These are phyloP conservation scores for Leishmania arabica DNA, from an alignment of 208 protist species.

Conservation along the genomic window DNA sequence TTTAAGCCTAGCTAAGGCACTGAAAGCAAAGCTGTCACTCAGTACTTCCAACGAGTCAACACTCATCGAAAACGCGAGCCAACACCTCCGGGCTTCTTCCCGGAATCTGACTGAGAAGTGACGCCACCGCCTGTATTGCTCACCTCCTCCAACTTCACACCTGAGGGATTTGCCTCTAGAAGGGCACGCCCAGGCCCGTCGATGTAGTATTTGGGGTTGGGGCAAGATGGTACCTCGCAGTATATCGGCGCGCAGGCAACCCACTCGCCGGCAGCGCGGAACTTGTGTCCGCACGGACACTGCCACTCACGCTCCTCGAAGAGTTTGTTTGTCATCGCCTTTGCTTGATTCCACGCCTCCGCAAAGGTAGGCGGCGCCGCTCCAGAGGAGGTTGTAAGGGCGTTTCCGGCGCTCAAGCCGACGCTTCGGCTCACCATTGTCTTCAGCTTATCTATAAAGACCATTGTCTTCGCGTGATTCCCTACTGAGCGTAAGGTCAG, in stretches of 20 bases:
- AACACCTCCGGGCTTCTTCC: slow-evolving; percentile 45
- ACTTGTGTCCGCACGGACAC: slow-evolving; percentile 90
- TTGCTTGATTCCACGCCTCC: slow-evolving; percentile 57
- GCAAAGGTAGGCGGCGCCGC: slow-evolving; percentile 48
- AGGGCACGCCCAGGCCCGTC: slow-evolving; percentile 81
- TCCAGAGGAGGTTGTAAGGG: slow-evolving; percentile 40
- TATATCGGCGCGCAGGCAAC: slow-evolving; percentile 80
- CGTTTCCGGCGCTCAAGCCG: slow-evolving; percentile 50
- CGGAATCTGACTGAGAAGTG: slow-evolving; percentile 4
- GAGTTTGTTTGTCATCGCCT: slow-evolving; percentile 63
- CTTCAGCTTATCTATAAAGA: slow-evolving; percentile 81
- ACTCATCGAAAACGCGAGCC: slow-evolving; percentile 65
- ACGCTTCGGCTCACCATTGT: slow-evolving; percentile 64
- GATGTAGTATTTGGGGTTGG: slow-evolving; percentile 91
- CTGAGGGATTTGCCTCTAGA: slow-evolving; percentile 82
- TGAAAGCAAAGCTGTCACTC: slow-evolving; percentile 2
- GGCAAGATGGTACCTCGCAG: slow-evolving; percentile 90
- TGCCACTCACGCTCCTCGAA: slow-evolving; percentile 89
- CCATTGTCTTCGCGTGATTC: slow-evolving; percentile 19
- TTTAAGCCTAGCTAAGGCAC: neutral
- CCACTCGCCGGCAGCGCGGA: slow-evolving; percentile 85
- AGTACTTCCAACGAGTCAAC: neutral
- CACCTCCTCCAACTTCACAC: slow-evolving; percentile 80
- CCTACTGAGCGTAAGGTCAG: neutral
- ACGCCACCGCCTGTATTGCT: slow-evolving; percentile 8